Conservation (phyloP, 495 filamentous ascomycete species). For the Hypomontagnella monticulosa region DNA sequence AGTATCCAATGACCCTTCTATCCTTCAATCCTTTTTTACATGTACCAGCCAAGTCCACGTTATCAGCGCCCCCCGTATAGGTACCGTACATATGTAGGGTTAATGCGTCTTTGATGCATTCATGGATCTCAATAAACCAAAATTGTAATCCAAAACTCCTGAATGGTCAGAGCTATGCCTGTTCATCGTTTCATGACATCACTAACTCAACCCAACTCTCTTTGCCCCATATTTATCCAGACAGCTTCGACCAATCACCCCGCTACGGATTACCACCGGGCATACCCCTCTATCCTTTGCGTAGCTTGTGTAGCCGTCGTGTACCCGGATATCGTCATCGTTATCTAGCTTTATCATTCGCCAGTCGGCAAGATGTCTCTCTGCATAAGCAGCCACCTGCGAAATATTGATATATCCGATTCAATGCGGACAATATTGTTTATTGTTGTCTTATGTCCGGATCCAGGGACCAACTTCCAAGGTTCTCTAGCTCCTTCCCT, state of each 20-base stretch:
- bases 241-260: slow-evolving; percentile 21
- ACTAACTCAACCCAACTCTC: slow-evolving; percentile 3
- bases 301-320: no score
- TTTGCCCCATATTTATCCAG: not conserved
- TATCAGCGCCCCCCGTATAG: not conserved
- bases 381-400: no score
- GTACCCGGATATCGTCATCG: not conserved
- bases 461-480: no score
- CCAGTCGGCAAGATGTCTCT: no score
- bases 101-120: slow-evolving; percentile 11
- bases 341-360: not conserved
- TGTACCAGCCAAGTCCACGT: not conserved
- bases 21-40: slow-evolving; percentile 3
- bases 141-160: slow-evolving; percentile 41
- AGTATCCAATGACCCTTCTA: not conserved
- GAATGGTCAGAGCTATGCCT: slow-evolving; percentile 37
- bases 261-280: slow-evolving; percentile 6
- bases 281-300: no score
- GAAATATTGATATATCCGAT: no score
- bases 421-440: no score
- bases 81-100: not conserved
- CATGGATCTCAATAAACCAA: slow-evolving; percentile 14
- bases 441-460: no score
- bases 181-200: slow-evolving; percentile 26
- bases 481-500: not conserved